Evolutionary conservation across 768 basidiomycete species (phyloP), one percentile per base, ranked within the genome.

Genomic region (Cantharellus cinnabarinus): DNA sequence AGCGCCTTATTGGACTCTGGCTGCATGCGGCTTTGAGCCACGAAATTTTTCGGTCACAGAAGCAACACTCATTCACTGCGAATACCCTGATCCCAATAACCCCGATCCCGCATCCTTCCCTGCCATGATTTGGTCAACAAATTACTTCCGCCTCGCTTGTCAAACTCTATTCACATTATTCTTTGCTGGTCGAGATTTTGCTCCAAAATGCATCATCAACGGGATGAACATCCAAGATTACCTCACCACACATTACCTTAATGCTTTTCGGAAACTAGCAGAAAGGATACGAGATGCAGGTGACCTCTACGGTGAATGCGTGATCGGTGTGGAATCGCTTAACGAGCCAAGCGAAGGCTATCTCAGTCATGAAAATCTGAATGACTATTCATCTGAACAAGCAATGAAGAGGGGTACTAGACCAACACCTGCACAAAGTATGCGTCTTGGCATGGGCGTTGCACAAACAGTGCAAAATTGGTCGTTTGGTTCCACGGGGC

Each of bases 41-140:
- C 76, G 79, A 58, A 79, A 85, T 63, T 81, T 98, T 64, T 88
- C 86, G 1, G 77, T 82, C 0, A 95, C 93, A 1, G 83, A 86
- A 66, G 76, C 88, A 4, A 83, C 90, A 41, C 79, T 93, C 57
- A 65, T 99, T 4, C 91, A 98, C 68, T 82, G 78, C 69, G 93
- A 98, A 71, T 98, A 89, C 70, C 83, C 89, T 0, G 66, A 73
- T 4, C 70, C 82, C 0, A 74, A 76, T 51, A 66, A 70, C 0
- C 76, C 88, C 3, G 75, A 84, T 63, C 91, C 94, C 0, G 75
- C 79, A 2, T 68, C 77, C 0, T 76, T 90, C 62, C 94, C 95
- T 3, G 80, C 85, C 54, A 99, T 99, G 95, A 79, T 90, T 62
- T 99, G 95, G 95, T 80, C 82, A 4, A 97, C 94, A 35, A 97